Base-by-base conservation (phyloP, 352 stramenopile genomes). In the Aphanomyces euteiches region DNA sequence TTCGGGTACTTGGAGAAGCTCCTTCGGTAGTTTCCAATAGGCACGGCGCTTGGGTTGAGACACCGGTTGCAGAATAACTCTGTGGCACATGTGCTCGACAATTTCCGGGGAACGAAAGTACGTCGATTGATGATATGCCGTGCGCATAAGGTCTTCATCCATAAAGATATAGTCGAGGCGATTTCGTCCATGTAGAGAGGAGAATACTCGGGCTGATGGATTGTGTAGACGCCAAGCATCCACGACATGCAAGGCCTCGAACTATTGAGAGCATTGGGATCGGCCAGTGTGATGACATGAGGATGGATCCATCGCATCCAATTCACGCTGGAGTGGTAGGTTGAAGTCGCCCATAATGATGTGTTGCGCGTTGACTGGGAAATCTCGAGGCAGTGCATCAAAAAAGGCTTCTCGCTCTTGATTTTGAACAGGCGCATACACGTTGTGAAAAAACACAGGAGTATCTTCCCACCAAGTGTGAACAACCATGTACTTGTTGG, bases 141-240 rank as follows among this genome's bases (percentile, higher is more conserved):
- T 8, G n/a, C 37, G 50, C 7, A 58, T 34, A 19, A 58, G 50
- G 37, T 10, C 8, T 10, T n/a, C n/a, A 58, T 58, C 50, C 8
- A 72, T n/a, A 5, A 78, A 50, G 21, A 75, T 58, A 70, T 69
- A 78, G 48, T 75, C 69, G 1, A 78, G 34, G 37, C 73, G 63
- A 21, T 73, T 60, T 43, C 37, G 28, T 36, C 53, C 59, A 38
- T 61, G 15, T 17, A 61, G 68, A 13, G 56, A 41, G 28, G 73
- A 50, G 60, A 65, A 75, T 12, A 69, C 54, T 1, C 36, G 47
- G 3, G 7, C 5, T 2, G 63, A 12, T 28, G 69, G 64, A 38
- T 75, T 34, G 41, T 78, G 73, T 1, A 65, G n/a, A 7, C 59
- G 73, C 71, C 71, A 75, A 1, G 56, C 48, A n/a, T 76, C 73